Evolutionary conservation across 2,329 filamentous ascomycete genomes (phyloP).

Genomic region (Penicillium sp.): DNA sequence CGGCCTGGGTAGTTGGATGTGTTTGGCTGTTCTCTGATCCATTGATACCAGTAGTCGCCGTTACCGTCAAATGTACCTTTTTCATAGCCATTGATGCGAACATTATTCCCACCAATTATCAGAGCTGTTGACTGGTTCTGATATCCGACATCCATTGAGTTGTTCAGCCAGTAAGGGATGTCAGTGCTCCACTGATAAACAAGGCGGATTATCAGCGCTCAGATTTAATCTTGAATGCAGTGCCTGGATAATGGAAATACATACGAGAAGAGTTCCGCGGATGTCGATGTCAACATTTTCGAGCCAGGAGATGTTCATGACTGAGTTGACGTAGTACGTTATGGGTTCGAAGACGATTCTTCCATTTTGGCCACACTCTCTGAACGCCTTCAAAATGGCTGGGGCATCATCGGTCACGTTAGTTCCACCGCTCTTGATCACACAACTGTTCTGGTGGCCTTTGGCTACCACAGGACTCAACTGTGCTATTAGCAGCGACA

Average conservation of each 20-base stretch:
- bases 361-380: constrained; percentile 48
- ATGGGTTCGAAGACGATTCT: constrained; percentile 51
- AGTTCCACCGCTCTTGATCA: background rate
- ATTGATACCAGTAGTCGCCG: constrained; percentile 44
- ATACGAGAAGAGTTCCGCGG: constrained; percentile 47
- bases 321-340: constrained; percentile 48
- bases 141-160: constrained; percentile 47
- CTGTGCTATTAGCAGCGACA: background rate
- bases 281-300: constrained; percentile 49
- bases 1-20: constrained; percentile 31
- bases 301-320: constrained; percentile 50
- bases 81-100: constrained; percentile 50
- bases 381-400: constrained; percentile 51
- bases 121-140: constrained; percentile 52
- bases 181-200: constrained; percentile 32
- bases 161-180: constrained; percentile 49
- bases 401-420: constrained; percentile 46
- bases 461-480: background rate
- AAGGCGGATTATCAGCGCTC: background rate
- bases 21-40: constrained; percentile 15
- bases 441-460: background rate
- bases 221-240: no score
- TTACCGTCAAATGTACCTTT: constrained; percentile 48
- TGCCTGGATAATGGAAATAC: background rate
- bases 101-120: constrained; percentile 49